phyloP scores from a whole-genome alignment of 352 stramenopile species.

The Pythium sp. region DNA sequence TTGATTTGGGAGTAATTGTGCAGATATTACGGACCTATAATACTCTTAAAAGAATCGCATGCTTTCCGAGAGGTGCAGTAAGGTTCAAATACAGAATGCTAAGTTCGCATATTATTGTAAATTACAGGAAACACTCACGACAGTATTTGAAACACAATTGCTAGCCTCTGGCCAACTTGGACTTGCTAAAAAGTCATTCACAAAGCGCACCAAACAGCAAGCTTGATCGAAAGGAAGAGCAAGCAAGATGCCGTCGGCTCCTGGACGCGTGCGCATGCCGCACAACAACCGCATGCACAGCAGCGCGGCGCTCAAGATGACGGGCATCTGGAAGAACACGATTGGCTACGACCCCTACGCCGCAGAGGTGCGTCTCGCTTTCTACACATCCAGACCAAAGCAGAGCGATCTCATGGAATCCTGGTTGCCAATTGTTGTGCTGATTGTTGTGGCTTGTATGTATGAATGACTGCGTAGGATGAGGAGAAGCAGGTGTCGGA shows the following conservation, averaged over 20 bases:
- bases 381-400: background rate
- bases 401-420: background rate
- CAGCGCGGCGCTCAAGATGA: slow-evolving; percentile 92
- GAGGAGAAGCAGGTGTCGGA: slow-evolving; percentile 61
- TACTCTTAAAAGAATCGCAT: no score
- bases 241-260: slow-evolving; percentile 79
- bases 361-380: slow-evolving; percentile 23
- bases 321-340: slow-evolving; percentile 95
- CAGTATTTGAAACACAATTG: no score
- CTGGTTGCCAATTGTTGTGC: background rate
- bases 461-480: slow-evolving; percentile 23
- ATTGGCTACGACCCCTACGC: slow-evolving; percentile 97
- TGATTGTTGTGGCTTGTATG: background rate
- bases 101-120: no score
- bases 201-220: background rate
- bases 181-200: background rate
- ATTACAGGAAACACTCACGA: no score
- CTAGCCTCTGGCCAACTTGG: no score
- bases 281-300: slow-evolving; percentile 97
- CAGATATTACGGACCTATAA: background rate
- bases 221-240: background rate
- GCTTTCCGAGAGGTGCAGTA: no score
- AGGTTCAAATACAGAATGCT: no score
- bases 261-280: slow-evolving; percentile 92
- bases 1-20: background rate